Conservation (phyloP, 345 rosid species). For the Eucalyptus camaldulensis region DNA sequence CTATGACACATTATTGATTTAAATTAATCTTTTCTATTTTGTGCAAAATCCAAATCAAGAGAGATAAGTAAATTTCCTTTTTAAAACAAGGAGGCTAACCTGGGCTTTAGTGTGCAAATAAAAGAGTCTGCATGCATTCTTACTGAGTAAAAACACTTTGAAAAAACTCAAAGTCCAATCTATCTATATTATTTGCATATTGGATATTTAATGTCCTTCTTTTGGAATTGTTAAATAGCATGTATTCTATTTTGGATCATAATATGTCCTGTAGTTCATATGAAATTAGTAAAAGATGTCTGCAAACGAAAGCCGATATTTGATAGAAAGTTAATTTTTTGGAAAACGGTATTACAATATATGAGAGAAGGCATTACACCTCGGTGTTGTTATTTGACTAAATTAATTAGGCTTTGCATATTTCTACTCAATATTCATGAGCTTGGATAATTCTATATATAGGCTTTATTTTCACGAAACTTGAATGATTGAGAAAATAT, state of each 20-base stretch:
- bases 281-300: not conserved
- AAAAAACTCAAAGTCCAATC: not conserved
- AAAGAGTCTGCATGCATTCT: not conserved
- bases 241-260: not conserved
- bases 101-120: not conserved
- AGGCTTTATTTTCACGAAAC: accelerated
- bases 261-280: not conserved
- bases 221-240: not conserved
- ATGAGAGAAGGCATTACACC: too few relatives aligned
- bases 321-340: not conserved
- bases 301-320: not conserved
- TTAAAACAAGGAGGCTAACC: not conserved
- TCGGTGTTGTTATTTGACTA: too few relatives aligned
- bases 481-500: too few relatives aligned
- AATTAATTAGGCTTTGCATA: not conserved
- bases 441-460: not conserved
- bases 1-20: not conserved
- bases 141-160: not conserved
- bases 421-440: not conserved
- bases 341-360: too few relatives aligned
- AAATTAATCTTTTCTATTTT: not conserved
- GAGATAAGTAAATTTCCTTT: not conserved
- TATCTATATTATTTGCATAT: not conserved
- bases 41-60: not conserved
- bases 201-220: not conserved